phyloP scores from a whole-genome alignment of 768 basidiomycete genomes.

The Tylopilus subfusipes region DNA sequence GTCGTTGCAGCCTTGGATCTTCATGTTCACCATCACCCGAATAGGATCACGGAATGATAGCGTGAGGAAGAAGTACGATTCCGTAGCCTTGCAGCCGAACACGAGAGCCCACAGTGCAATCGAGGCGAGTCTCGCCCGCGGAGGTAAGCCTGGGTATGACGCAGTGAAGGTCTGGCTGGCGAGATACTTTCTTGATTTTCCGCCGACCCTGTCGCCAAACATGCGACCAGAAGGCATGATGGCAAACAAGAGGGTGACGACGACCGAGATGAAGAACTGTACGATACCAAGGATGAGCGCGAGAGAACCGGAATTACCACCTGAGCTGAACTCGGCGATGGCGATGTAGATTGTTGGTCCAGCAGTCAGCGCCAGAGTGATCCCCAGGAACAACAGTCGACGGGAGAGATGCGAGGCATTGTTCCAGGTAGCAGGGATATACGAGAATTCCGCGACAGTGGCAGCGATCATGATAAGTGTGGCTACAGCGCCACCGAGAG shows the following conservation, averaged over 20 bases:
- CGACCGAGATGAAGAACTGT: slow-evolving; percentile 91
- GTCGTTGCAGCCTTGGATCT: slow-evolving; percentile 86
- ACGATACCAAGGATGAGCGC: slow-evolving; percentile 93
- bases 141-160: slow-evolving; percentile 73
- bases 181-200: slow-evolving; percentile 94
- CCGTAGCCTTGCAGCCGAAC: slow-evolving; percentile 94
- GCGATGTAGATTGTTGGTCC: slow-evolving; percentile 96
- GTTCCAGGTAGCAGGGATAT: slow-evolving; percentile 98
- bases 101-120: slow-evolving; percentile 85
- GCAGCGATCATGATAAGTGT: slow-evolving; percentile 94
- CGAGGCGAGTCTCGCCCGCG: slow-evolving; percentile 70
- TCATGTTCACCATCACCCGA: slow-evolving; percentile 94
- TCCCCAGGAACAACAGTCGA: slow-evolving; percentile 81
- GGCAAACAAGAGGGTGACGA: slow-evolving; percentile 82
- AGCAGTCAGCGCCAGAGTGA: slow-evolving; percentile 87
- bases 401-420: slow-evolving; percentile 95
- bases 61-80: slow-evolving; percentile 98
- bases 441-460: slow-evolving; percentile 92
- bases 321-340: slow-evolving; percentile 63
- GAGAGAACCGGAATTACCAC: slow-evolving; percentile 60
- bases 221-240: slow-evolving; percentile 95
- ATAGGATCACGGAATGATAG: slow-evolving; percentile 93
- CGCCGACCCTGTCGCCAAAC: slow-evolving; percentile 97
- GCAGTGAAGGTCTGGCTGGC: slow-evolving; percentile 99
- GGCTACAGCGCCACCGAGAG: slow-evolving; percentile 94